These are phyloP conservation scores for Pythium utonaiense DNA, from an alignment of 352 stramenopile species.

Conservation along the genomic window DNA sequence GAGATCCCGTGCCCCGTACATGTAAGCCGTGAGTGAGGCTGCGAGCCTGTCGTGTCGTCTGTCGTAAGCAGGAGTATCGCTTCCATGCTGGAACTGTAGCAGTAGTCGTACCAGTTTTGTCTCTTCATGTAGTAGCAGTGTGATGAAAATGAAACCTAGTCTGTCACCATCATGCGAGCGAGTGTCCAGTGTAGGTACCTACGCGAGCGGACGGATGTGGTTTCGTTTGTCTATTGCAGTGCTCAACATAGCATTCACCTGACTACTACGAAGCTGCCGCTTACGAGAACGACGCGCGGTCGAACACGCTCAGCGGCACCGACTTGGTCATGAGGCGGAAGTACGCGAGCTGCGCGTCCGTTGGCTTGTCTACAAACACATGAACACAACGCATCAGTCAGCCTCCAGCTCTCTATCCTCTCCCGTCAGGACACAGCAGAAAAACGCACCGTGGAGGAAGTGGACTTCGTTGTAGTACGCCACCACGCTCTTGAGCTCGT, in stretches of 20 bases:
- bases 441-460: slow-evolving; percentile 54
- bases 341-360: slow-evolving; percentile 67
- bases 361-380: slow-evolving; percentile 51
- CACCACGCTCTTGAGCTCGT: slow-evolving; percentile 70
- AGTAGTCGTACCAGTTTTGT: not conserved
- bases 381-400: not conserved
- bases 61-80: no score
- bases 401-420: not conserved
- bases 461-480: slow-evolving; percentile 86
- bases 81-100: not conserved
- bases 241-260: not conserved
- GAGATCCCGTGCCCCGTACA: not conserved
- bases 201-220: not conserved
- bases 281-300: slow-evolving; percentile 84
- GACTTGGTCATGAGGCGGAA: slow-evolving; percentile 87
- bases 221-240: slow-evolving; percentile 5
- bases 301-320: slow-evolving; percentile 73
- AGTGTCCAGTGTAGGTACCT: not conserved
- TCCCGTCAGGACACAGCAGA: not conserved
- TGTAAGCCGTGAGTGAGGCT: not conserved
- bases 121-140: not conserved
- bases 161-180: no score
- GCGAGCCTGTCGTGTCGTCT: not conserved
- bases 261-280: not conserved
- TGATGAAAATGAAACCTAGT: not conserved